Evolutionary conservation across 2,329 filamentous ascomycete species (phyloP).

Genomic region (Arthrinium puccinioides): DNA sequence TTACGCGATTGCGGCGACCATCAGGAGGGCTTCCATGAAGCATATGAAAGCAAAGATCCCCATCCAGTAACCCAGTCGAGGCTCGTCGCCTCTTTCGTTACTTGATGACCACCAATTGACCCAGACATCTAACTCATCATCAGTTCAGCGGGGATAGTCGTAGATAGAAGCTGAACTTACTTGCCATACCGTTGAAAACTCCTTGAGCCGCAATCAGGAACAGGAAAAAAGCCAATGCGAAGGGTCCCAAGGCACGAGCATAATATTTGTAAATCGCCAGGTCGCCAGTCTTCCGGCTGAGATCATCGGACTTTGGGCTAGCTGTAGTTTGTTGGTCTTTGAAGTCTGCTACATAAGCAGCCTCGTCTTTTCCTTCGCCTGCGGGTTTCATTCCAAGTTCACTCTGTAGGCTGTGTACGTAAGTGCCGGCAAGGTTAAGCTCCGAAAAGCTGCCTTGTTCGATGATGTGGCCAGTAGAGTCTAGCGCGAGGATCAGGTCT

Average conservation of each 20-base stretch:
- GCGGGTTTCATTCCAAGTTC: too few species aligned
- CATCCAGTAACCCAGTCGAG: constrained; percentile 5
- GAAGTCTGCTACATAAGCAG: too few species aligned
- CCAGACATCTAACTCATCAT: constrained; percentile 16
- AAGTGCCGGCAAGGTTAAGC: constrained; percentile 23
- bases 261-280: constrained; percentile 6
- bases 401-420: constrained; percentile 23
- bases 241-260: constrained; percentile 2
- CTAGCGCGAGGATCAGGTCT: constrained; percentile 25
- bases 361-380: background rate
- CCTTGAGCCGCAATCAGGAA: too few species aligned
- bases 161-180: too few species aligned
- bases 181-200: too few species aligned
- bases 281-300: constrained; percentile 5
- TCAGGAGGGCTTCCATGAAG: background rate
- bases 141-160: too few species aligned
- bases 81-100: constrained; percentile 1
- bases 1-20: constrained; percentile 3
- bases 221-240: background rate
- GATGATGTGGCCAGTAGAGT: constrained; percentile 18
- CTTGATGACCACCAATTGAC: constrained; percentile 16
- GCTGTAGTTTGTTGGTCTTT: background rate
- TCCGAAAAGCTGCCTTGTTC: constrained; percentile 26
- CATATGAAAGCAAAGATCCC: constrained; percentile 3
- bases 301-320: too few species aligned